Conservation (phyloP, 306 rosid species). For the Vigna reflexopilosa region DNA sequence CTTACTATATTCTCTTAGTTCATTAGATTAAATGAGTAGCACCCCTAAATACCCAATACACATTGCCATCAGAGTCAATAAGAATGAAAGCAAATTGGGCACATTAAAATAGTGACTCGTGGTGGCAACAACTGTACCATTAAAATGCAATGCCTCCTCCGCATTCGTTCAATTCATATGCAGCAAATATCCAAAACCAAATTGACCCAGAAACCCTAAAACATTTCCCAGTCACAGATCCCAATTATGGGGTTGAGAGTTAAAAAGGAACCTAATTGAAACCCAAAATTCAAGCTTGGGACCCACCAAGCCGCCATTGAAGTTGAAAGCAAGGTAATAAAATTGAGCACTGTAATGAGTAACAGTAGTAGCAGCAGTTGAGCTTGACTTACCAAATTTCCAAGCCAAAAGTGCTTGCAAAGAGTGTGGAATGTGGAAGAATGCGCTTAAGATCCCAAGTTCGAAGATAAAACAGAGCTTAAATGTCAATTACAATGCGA, state of each 20-base stretch:
- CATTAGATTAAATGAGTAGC: background rate
- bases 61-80: conserved; percentile 46
- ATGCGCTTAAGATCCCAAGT: conserved; percentile 50
- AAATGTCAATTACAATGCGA: conserved; percentile 50
- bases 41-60: conserved; percentile 36
- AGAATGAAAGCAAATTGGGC: conserved; percentile 33
- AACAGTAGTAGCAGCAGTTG: conserved; percentile 3
- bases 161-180: conserved; percentile 35
- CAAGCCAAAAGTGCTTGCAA: conserved; percentile 46
- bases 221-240: conserved; percentile 36
- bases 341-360: conserved; percentile 3
- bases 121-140: conserved; percentile 47
- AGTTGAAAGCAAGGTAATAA: conserved; percentile 29
- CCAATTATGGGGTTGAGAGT: conserved; percentile 17
- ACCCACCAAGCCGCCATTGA: conserved; percentile 42
- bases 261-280: conserved; percentile 16
- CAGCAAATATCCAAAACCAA: conserved; percentile 43
- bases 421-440: conserved; percentile 25
- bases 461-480: conserved; percentile 40
- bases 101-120: conserved; percentile 31
- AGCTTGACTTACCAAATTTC: conserved; percentile 53
- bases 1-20: background rate
- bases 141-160: conserved; percentile 39
- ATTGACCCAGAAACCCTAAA: conserved; percentile 64
- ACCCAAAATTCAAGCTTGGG: conserved; percentile 45